phyloP scores from a whole-genome alignment of 139 green algal genomes.

The Raphidocelis subcapitata region DNA sequence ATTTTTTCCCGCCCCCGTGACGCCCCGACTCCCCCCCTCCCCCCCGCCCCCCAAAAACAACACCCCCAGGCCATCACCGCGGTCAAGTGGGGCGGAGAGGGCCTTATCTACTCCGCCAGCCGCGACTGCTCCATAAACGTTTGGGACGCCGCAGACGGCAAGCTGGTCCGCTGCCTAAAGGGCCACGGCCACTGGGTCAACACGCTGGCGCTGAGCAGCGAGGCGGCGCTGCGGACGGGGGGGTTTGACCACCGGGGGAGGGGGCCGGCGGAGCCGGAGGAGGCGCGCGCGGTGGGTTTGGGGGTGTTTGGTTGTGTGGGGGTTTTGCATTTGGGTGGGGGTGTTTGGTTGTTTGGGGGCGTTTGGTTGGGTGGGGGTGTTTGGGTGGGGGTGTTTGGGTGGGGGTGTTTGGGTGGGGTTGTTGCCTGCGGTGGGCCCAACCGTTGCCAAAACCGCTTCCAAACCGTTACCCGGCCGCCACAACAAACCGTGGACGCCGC shows the following conservation, averaged over 20 bases:
- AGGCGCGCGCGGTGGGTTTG: slow-evolving; percentile 10
- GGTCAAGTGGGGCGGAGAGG: slow-evolving; percentile 93
- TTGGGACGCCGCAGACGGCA: slow-evolving; percentile 83
- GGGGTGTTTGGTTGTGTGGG: neutral
- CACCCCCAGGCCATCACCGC: slow-evolving; percentile 70
- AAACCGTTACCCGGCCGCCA: no score
- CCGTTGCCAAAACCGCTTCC: no score
- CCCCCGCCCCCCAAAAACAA: no score
- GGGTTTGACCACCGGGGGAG: slow-evolving; percentile 87
- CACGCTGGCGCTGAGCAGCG: slow-evolving; percentile 87
- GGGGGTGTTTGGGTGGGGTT: no score
- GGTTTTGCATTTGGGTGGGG: no score
- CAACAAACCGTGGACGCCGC: no score
- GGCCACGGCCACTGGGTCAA: slow-evolving; percentile 99
- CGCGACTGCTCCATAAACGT: slow-evolving; percentile 88
- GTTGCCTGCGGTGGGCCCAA: no score
- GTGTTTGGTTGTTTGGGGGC: no score
- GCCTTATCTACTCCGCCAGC: slow-evolving; percentile 84
- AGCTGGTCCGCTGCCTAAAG: slow-evolving; percentile 75
- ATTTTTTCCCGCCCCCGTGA: no score
- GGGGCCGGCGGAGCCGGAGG: slow-evolving; percentile 34
- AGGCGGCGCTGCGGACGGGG: slow-evolving; percentile 87
- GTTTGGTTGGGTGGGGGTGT: no score
- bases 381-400: no score
- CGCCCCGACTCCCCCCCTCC: no score